A percentile compares a stretch with the other conserved stretches of the same genome.
Conservation (phyloP, 1,284 basidiomycete genomes). For the Athelia sp. region DNA sequence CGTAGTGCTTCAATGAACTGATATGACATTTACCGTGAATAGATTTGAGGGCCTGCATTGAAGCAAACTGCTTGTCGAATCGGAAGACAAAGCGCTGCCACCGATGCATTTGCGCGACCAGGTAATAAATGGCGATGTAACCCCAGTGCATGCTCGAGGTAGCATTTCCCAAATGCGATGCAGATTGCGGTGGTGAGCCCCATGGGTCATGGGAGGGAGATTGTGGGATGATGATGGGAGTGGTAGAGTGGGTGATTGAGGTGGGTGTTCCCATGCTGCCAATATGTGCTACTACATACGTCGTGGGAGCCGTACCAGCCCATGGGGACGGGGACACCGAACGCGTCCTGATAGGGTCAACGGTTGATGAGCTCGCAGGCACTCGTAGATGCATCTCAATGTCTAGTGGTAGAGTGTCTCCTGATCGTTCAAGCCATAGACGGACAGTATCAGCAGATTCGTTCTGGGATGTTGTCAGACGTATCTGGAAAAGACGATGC, state of each 20-base stretch:
- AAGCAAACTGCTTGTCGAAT: constrained; percentile 69
- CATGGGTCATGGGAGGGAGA: constrained; percentile 27
- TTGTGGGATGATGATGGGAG: constrained; percentile 28
- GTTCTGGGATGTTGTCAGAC: constrained; percentile 61
- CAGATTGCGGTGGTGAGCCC: constrained; percentile 20
- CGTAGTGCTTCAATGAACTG: not conserved
- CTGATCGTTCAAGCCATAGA: constrained; percentile 75
- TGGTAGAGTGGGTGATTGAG: constrained; percentile 15
- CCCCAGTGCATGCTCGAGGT: constrained; percentile 63
- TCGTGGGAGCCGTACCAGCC: not conserved
- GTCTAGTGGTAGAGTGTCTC: constrained; percentile 60
- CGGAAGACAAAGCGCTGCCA: constrained; percentile 76
- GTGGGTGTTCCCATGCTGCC: not conserved
- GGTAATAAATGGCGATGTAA: constrained; percentile 69
- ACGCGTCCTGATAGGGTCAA: constrained; percentile 18
- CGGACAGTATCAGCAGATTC: constrained; percentile 72
- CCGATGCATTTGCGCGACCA: constrained; percentile 71
- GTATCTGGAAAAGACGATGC: constrained; percentile 41
- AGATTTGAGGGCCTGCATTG: constrained; percentile 61
- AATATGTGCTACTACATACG: not conserved
- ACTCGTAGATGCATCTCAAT: constrained; percentile 72
- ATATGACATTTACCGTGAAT: constrained; percentile 49
- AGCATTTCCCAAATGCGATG: constrained; percentile 18
- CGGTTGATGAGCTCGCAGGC: constrained; percentile 21
- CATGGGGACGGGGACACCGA: not conserved